phyloP scores from a whole-genome alignment of 2,329 filamentous ascomycete species.

The Dactylellina haptotyla region DNA sequence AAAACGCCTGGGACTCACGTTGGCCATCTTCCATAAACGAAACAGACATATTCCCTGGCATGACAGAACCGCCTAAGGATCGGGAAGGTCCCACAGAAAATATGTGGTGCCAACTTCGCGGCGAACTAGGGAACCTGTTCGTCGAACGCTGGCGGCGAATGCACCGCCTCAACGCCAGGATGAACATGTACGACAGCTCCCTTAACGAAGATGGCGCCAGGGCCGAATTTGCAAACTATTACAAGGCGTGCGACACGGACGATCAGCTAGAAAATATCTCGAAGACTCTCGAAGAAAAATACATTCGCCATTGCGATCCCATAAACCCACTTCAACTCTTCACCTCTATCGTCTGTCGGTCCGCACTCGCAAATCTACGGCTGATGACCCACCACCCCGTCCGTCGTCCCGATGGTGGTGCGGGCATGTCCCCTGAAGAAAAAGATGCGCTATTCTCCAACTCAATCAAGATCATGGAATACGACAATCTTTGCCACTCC shows the following conservation, averaged over 20 bases:
- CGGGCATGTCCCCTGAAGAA: slow-evolving; percentile 57
- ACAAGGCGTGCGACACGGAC: slow-evolving; percentile 58
- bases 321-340: slow-evolving; percentile 62
- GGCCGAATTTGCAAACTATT: slow-evolving; percentile 50
- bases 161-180: slow-evolving; percentile 8
- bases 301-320: slow-evolving; percentile 64
- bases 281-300: slow-evolving; percentile 62
- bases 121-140: slow-evolving; percentile 63
- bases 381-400: slow-evolving; percentile 59
- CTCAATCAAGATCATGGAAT: slow-evolving; percentile 61
- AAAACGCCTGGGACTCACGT: slow-evolving; percentile 48
- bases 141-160: slow-evolving; percentile 42
- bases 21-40: slow-evolving; percentile 40
- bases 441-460: slow-evolving; percentile 59
- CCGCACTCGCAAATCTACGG: slow-evolving; percentile 58
- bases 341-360: slow-evolving; percentile 58
- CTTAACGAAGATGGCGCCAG: slow-evolving; percentile 13
- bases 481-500: slow-evolving; percentile 59
- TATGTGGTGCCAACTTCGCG: slow-evolving; percentile 64
- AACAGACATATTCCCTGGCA: slow-evolving; percentile 41
- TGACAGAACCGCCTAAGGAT: slow-evolving; percentile 35
- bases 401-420: slow-evolving; percentile 55
- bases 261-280: slow-evolving; percentile 62
- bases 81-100: slow-evolving; percentile 47
- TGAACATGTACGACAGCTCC: slow-evolving; percentile 18